Conservation (phyloP, 208 protist species). For the Kentomonas sorsogonicus region DNA sequence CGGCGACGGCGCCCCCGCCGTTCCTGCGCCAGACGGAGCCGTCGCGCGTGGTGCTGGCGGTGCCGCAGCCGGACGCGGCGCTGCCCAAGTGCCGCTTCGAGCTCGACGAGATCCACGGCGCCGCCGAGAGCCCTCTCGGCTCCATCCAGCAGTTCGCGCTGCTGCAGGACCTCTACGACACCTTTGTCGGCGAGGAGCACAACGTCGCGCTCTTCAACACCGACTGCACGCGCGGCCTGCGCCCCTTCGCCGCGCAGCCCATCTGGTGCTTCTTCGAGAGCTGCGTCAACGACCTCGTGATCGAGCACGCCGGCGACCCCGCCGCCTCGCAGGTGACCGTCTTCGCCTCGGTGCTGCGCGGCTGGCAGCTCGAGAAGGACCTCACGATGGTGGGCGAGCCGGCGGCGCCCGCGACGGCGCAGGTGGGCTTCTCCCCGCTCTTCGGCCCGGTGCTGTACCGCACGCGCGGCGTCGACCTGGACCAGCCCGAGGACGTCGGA, state of each 20-base stretch:
- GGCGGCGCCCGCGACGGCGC: slow-evolving; percentile 7
- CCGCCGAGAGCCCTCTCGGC: neutral
- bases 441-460: slow-evolving; percentile 31
- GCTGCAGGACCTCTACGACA: slow-evolving; percentile 12
- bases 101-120: slow-evolving; percentile 21
- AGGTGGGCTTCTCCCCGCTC: slow-evolving; percentile 27
- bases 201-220: slow-evolving; percentile 24
- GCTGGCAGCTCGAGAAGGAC: slow-evolving; percentile 20
- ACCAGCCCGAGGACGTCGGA: slow-evolving; percentile 7
- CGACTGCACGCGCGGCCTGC: slow-evolving; percentile 10
- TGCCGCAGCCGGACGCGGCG: slow-evolving; percentile 5
- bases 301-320: too few relatives aligned
- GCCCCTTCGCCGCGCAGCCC: slow-evolving; percentile 19
- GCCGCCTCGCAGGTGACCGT: slow-evolving; percentile 26
- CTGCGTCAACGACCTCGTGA: slow-evolving; percentile 10
- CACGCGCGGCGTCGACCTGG: slow-evolving; percentile 22
- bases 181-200: slow-evolving; percentile 19
- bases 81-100: slow-evolving; percentile 12
- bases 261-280: slow-evolving; percentile 18
- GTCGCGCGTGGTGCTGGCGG: slow-evolving; percentile 6
- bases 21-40: neutral
- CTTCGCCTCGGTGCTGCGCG: slow-evolving; percentile 25
- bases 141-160: slow-evolving; percentile 11
- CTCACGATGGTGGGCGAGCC: slow-evolving; percentile 14
- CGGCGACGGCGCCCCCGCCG: neutral